Evolutionary conservation across 768 basidiomycete species (phyloP).

Genomic region (Macrolepiota albuminosa): DNA sequence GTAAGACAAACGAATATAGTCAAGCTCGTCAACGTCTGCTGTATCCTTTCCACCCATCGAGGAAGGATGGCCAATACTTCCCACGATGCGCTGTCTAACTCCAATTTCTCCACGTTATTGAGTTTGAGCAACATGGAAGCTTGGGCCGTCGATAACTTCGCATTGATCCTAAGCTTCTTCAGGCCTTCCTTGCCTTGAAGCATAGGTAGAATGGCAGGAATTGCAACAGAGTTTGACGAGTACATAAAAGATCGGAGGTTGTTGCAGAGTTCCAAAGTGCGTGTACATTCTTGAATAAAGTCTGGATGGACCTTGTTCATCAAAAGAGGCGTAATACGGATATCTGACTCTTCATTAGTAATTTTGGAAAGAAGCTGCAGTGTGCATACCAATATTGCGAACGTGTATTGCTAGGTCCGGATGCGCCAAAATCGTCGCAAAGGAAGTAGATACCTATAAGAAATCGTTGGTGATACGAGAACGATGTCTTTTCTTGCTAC

Average conservation of each 20-base stretch:
- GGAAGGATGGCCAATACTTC: slow-evolving; percentile 56
- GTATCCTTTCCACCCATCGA: slow-evolving; percentile 43
- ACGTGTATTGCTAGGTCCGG: slow-evolving; percentile 54
- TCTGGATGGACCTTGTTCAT: slow-evolving; percentile 33
- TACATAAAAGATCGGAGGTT: slow-evolving; percentile 59
- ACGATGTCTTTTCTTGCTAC: slow-evolving; percentile 8
- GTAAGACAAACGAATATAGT: slow-evolving; percentile 51
- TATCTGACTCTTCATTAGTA: slow-evolving; percentile 32
- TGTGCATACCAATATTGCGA: slow-evolving; percentile 47
- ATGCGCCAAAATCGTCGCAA: slow-evolving; percentile 50
- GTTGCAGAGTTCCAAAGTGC: slow-evolving; percentile 41
- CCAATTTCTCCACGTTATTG: slow-evolving; percentile 36
- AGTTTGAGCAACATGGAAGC: slow-evolving; percentile 36
- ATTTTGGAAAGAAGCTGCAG: background rate
- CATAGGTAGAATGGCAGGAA: slow-evolving; percentile 45
- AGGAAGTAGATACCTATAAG: slow-evolving; percentile 48
- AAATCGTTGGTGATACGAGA: too few species aligned
- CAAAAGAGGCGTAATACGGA: slow-evolving; percentile 41
- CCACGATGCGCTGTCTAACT: slow-evolving; percentile 60
- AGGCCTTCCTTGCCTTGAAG: slow-evolving; percentile 43
- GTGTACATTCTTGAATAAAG: slow-evolving; percentile 50
- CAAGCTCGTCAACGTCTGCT: slow-evolving; percentile 44
- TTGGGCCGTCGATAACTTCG: slow-evolving; percentile 50
- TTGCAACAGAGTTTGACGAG: slow-evolving; percentile 30
- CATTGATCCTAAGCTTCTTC: slow-evolving; percentile 42